Base-by-base conservation (phyloP, 192 early-diverging fungal species). In the Haplosporangium gracile region DNA sequence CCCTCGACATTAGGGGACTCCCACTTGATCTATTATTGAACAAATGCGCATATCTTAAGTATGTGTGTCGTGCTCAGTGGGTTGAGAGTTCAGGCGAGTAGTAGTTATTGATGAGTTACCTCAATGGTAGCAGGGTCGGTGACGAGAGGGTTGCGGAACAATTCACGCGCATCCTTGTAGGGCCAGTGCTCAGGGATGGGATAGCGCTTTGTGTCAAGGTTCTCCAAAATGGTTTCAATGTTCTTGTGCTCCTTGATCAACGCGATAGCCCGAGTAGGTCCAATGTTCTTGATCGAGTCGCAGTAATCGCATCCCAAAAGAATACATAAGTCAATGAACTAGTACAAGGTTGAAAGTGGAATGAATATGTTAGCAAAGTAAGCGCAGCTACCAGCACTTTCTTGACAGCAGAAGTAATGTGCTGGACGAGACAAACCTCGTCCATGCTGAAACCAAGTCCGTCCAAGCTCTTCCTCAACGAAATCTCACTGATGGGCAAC, bases 261-360 rank as follows among this genome's bases (percentile, higher is more conserved):
- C 43, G 90, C 85, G n/a, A 95, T 91, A 1, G 97, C 98, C 5
- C 94, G 92, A 47, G 93, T 92, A 34, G 97, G 97, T 2, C 98
- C 98, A 77, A 99, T 95, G 4, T 97, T 97, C 73, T 93, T 95
- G 88, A 99, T 98, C 34, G 95, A 95, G 75, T 98, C 97, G 75
- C 96, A 97, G 89, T 99, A 99, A 85, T 99, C 98, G 89, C 98
- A 99, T 72, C 98, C 98, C 32, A 99, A 90, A 68, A 99, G 82
- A 77, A 99, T 98, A 88, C 98, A 99, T 69, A 99, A 85, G 80
- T 99, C 98, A n/a, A 98, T 96, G 75, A 99, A 98, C 94, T 98
- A 91, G 29, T 22, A 4, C 9, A 20, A 68, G 24, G 70, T 70
- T 5, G 53, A 70, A 51, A 55, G 24, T 22, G 20, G 16, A 38